Evolutionary conservation across 1,284 basidiomycete genomes (phyloP), one percentile per base, ranked within the genome.

Genomic region (Albatrellus sp.): DNA sequence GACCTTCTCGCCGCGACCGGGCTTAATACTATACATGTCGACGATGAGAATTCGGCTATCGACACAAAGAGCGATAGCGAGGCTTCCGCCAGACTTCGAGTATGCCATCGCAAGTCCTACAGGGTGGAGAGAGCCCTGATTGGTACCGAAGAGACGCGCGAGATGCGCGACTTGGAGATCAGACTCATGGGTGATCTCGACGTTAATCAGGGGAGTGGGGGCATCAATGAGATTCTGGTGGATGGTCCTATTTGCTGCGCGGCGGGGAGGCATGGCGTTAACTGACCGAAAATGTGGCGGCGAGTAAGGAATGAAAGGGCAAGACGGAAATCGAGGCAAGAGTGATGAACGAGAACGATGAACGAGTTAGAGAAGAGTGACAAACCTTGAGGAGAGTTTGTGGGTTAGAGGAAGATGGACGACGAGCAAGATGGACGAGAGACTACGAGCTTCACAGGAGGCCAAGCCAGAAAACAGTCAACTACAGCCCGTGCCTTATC

Each of bases 81-180:
- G 44, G 33, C 62, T 53, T 19, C 44, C 33, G 9, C 59, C 57
- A 3, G 49, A 50, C 19, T 48, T 16, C 2, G 54, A 49, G 44
- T 59, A 62, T 13, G 57, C 53, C 7, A 58, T 55, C 7, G 60
- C 52, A n/a, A 62, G 46, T 3, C 60, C 60, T 40, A 61, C 50
- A 13, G 49, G 42, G 44, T 48, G 54, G 34, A 50, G 52, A 43
- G 50, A 49, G 48, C 46, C 37, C 28, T 43, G 16, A 14, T 34
- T 16, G 8, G 46, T 40, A 20, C 53, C 48, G 28, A 56, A 44
- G 13, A 58, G 42, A 38, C 54, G 52, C 16, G 48, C 30, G 29
- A 59, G 40, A 33, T 57, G 14, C 4, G 50, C 46, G 6, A 42
- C 20, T 30, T 47, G 46, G 17, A 58, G 35, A 8, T 46, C 42